A percentile compares a stretch with the other conserved stretches of the same genome.
Conservation (phyloP, 1,284 basidiomycete genomes). For the Trichosporon coremiiforme region DNA sequence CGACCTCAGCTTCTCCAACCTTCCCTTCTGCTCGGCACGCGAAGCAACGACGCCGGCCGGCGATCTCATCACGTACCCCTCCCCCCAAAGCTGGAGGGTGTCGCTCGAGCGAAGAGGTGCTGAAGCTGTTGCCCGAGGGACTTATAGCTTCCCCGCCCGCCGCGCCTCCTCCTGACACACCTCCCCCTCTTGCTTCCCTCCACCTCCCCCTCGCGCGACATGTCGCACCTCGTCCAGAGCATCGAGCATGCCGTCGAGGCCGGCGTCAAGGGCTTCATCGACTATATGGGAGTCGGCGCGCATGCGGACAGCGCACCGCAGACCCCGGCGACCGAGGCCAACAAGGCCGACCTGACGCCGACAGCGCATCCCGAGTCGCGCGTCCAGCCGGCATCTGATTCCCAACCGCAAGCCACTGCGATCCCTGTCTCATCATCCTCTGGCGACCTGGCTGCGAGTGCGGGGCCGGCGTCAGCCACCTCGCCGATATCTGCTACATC, state of each 20-base stretch:
- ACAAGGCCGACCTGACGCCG: constrained; percentile 7
- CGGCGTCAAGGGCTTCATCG: constrained; percentile 48
- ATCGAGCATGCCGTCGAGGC: constrained; percentile 47
- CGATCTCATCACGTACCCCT: constrained; percentile 4
- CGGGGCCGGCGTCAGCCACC: neutral
- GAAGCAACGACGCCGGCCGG: constrained; percentile 12
- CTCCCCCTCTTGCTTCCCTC: neutral
- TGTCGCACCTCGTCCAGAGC: constrained; percentile 45
- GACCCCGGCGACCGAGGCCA: constrained; percentile 15
- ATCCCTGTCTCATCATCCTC: constrained; percentile 15
- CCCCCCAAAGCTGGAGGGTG: constrained; percentile 5
- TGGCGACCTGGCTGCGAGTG: neutral
- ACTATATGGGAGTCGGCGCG: constrained; percentile 22
- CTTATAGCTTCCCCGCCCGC: neutral
- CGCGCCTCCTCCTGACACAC: constrained; percentile 11
- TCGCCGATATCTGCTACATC: constrained; percentile 3
- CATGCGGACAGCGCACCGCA: neutral
- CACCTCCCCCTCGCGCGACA: constrained; percentile 24
- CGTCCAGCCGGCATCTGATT: neutral
- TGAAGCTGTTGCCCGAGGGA: neutral
- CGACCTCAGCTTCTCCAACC: neutral
- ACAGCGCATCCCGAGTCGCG: neutral
- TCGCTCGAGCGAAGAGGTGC: constrained; percentile 10
- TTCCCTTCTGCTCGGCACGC: constrained; percentile 10
- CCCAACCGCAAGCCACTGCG: constrained; percentile 11